A percentile compares a stretch with the other conserved stretches of the same genome.
Evolutionary conservation across 306 rosid genomes (phyloP).

Genomic region (Sophora flavescens): DNA sequence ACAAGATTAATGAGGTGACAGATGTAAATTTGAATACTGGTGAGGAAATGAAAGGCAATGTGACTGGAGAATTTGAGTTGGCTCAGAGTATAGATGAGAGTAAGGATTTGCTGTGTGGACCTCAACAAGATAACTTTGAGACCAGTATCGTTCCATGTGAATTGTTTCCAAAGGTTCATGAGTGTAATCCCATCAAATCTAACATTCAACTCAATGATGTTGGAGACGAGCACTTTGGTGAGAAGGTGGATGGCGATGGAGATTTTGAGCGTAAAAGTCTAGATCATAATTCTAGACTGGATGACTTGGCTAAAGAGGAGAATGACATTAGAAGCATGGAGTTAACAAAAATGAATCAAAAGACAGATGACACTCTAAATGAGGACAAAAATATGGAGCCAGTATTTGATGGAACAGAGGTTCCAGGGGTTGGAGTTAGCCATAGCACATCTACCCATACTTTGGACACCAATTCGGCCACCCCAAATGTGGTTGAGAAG

Average conservation of each 20-base stretch:
- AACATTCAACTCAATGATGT: conserved; percentile 33
- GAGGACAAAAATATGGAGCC: conserved; percentile 60
- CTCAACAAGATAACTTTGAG: conserved; percentile 42
- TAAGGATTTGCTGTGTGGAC: conserved; percentile 32
- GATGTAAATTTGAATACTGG: conserved; percentile 34
- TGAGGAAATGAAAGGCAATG: conserved; percentile 37
- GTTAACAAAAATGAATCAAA: conserved; percentile 40
- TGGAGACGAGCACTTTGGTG: conserved; percentile 27
- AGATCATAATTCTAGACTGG: conserved; percentile 32
- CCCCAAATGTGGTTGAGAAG: conserved; percentile 62
- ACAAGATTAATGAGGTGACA: conserved; percentile 13
- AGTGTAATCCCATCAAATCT: conserved; percentile 35
- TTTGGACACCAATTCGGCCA: conserved; percentile 55
- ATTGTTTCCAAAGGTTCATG: conserved; percentile 33
- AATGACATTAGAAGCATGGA: conserved; percentile 41
- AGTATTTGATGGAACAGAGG: conserved; percentile 68
- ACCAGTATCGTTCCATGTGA: conserved; percentile 33
- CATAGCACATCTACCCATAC: conserved; percentile 49
- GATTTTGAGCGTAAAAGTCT: conserved; percentile 42
- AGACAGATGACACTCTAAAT: conserved; percentile 44
- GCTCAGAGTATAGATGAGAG: conserved; percentile 27
- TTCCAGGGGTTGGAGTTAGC: conserved; percentile 57
- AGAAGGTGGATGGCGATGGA: conserved; percentile 27
- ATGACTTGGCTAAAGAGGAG: conserved; percentile 30
- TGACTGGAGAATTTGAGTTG: conserved; percentile 15